Conservation (phyloP, 805 yeast genomes). For the Pichia eremophila region DNA sequence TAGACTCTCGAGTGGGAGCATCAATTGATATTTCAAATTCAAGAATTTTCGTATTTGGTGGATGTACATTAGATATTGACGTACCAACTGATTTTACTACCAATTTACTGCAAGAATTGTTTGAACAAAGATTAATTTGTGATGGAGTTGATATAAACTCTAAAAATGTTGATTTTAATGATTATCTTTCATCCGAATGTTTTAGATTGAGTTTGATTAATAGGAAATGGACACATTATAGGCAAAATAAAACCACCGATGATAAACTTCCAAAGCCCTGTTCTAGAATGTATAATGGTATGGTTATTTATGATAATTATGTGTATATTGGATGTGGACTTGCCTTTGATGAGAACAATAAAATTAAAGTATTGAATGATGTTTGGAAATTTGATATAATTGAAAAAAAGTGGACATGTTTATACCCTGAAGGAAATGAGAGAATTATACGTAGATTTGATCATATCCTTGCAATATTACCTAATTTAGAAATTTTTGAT, state of each 20-base stretch:
- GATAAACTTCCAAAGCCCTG: conserved; percentile 18
- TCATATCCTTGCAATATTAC: conserved; percentile 39
- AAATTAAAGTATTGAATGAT: conserved; percentile 45
- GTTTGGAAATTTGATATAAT: conserved; percentile 58
- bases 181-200: conserved; percentile 51
- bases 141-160: neutral
- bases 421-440: conserved; percentile 30
- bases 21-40: conserved; percentile 51
- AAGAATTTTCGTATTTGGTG: conserved; percentile 58
- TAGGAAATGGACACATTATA: conserved; percentile 41
- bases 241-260: conserved; percentile 20
- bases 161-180: conserved; percentile 2
- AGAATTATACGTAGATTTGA: conserved; percentile 32
- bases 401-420: conserved; percentile 42
- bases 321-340: conserved; percentile 63
- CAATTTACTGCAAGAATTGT: conserved; percentile 30
- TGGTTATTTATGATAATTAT: conserved; percentile 39
- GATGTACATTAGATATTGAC: conserved; percentile 50
- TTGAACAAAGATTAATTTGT: conserved; percentile 13
- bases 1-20: conserved; percentile 62
- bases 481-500: conserved; percentile 29
- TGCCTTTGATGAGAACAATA: conserved; percentile 28
- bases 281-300: conserved; percentile 53
- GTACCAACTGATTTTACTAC: conserved; percentile 30
- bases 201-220: conserved; percentile 53